phyloP scores from a whole-genome alignment of 768 basidiomycete genomes.

The Leccinum ochraceum region DNA sequence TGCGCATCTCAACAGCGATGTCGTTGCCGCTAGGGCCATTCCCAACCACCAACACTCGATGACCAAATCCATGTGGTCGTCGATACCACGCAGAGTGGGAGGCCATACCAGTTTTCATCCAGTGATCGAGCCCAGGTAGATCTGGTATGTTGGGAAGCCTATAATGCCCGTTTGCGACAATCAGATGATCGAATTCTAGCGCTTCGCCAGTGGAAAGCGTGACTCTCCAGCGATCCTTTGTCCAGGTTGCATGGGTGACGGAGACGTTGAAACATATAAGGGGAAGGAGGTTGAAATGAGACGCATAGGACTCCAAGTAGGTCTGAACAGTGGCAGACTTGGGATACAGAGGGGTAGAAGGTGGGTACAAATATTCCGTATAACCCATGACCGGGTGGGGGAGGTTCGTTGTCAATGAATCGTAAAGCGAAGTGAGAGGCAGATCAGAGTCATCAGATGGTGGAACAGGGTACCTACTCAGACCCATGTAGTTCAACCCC shows the following conservation, averaged over 20 bases:
- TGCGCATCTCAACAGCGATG: constrained; percentile 58
- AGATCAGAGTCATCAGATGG: constrained; percentile 42
- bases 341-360: constrained; percentile 72
- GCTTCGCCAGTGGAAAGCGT: constrained; percentile 39
- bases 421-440: constrained; percentile 72
- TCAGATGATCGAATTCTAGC: constrained; percentile 57
- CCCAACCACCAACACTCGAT: constrained; percentile 48
- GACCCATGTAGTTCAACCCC: background rate
- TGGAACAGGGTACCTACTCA: constrained; percentile 55
- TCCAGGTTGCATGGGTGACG: constrained; percentile 51
- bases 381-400: constrained; percentile 80
- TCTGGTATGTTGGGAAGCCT: constrained; percentile 61
- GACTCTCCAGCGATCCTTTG: constrained; percentile 50
- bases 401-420: constrained; percentile 79
- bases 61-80: constrained; percentile 41
- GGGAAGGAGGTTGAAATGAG: constrained; percentile 57
- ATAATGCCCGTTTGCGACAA: constrained; percentile 80
- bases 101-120: constrained; percentile 54
- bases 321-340: constrained; percentile 55
- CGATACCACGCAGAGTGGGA: constrained; percentile 73
- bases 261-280: constrained; percentile 63
- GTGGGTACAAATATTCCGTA: constrained; percentile 62
- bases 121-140: constrained; percentile 57
- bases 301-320: constrained; percentile 72
- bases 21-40: constrained; percentile 71